Percentiles rank a stretch among this genome's conserved stretches.
These are phyloP conservation scores for Monilinia fructigena DNA, from an alignment of 2,329 filamentous ascomycete species.

Conservation along the genomic window DNA sequence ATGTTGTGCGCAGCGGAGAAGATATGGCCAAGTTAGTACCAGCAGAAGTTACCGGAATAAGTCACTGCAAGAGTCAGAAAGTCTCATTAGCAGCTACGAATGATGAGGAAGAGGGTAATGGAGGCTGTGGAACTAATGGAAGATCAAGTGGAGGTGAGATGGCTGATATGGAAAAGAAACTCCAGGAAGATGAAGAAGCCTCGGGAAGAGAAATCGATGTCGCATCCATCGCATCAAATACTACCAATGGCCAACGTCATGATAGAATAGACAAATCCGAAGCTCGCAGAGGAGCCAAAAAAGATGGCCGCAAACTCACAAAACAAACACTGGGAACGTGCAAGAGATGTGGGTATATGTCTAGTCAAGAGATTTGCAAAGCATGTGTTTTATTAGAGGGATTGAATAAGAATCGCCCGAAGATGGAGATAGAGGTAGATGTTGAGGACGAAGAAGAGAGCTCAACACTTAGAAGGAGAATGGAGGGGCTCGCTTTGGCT, in stretches of 20 bases:
- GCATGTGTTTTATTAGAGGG: slow-evolving; percentile 88
- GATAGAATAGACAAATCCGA: slow-evolving; percentile 39
- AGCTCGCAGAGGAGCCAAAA: slow-evolving; percentile 32
- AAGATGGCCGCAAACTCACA: slow-evolving; percentile 43
- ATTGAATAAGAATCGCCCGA: slow-evolving; percentile 76
- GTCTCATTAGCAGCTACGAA: slow-evolving; percentile 39
- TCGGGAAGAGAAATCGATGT: slow-evolving; percentile 66
- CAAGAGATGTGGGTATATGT: slow-evolving; percentile 88
- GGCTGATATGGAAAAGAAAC: slow-evolving; percentile 73
- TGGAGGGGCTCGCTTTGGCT: slow-evolving; percentile 48
- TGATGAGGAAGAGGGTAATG: slow-evolving; percentile 51
- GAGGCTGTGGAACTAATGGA: slow-evolving; percentile 75
- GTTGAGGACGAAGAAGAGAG: slow-evolving; percentile 48
- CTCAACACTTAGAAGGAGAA: slow-evolving; percentile 50
- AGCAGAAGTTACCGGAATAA: slow-evolving; percentile 50
- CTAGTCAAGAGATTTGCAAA: slow-evolving; percentile 90
- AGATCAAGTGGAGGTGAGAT: slow-evolving; percentile 71
- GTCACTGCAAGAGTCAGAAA: slow-evolving; percentile 49
- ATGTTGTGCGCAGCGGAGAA: slow-evolving; percentile 91
- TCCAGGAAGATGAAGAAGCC: slow-evolving; percentile 63
- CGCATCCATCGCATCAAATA: slow-evolving; percentile 39
- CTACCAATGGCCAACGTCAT: slow-evolving; percentile 31
- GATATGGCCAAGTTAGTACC: slow-evolving; percentile 92
- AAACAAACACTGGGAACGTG: slow-evolving; percentile 80
- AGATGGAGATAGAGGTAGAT: slow-evolving; percentile 49